Evolutionary conservation across 2,329 filamentous ascomycete species (phyloP).

Genomic region (Fusarium transvaalense): DNA sequence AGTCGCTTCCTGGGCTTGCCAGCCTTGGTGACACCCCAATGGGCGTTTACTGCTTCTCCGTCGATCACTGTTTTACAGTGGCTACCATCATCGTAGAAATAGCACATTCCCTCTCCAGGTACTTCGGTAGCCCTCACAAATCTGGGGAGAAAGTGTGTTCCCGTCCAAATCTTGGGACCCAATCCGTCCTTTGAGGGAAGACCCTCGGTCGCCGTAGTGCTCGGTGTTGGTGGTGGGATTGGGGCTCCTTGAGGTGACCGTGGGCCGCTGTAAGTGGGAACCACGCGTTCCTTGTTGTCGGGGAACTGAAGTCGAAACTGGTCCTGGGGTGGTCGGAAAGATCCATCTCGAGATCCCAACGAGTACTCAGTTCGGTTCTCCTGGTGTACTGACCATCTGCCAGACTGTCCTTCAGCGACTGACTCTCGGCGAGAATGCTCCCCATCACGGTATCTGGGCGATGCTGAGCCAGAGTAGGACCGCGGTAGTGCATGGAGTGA

Average conservation of each 20-base stretch:
- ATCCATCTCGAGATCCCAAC: constrained; percentile 57
- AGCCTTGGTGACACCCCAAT: constrained; percentile 94
- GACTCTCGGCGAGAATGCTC: constrained; percentile 54
- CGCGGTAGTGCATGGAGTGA: constrained; percentile 45
- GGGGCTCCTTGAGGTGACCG: constrained; percentile 41
- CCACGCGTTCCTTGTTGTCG: constrained; percentile 51
- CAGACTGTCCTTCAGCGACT: constrained; percentile 53
- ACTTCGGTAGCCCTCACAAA: constrained; percentile 75
- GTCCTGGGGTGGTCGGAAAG: constrained; percentile 53
- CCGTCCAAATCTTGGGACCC: constrained; percentile 77
- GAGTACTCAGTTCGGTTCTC: constrained; percentile 63
- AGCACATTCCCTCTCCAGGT: constrained; percentile 83
- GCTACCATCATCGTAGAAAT: constrained; percentile 87
- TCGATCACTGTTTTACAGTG: constrained; percentile 87
- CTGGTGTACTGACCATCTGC: constrained; percentile 56
- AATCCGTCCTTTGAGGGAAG: constrained; percentile 69
- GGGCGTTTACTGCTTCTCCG: constrained; percentile 87
- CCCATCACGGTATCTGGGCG: constrained; percentile 58
- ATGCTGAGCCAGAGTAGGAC: constrained; percentile 60
- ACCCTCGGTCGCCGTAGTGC: constrained; percentile 56
- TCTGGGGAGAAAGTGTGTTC: constrained; percentile 74
- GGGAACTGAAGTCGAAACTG: constrained; percentile 55
- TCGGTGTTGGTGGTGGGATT: constrained; percentile 50
- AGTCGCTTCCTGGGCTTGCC: constrained; percentile 92
- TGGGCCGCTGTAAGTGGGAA: constrained; percentile 47